Base-by-base conservation (phyloP, 75 land plant species). In the Pseudotsuga menziesii region DNA sequence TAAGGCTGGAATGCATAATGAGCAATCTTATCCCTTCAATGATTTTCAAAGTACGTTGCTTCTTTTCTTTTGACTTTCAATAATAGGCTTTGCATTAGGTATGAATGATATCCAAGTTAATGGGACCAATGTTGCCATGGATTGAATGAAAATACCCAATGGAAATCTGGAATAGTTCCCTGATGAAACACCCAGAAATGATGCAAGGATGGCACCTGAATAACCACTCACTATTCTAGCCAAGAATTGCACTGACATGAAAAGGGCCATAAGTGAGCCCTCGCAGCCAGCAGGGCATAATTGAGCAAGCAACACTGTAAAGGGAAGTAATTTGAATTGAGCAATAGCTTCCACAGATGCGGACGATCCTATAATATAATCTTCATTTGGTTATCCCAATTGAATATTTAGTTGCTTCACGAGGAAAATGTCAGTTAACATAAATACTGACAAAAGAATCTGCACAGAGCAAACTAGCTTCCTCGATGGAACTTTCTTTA, bases 341-440 rank as follows among this genome's bases (percentile, higher is more conserved):
- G 89, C 91, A 70, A 90, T 56, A n/a, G 91, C 92, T 79, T 94
- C 98, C 27, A 90, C 94, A 36, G 92, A 74, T 8, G 95, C 91
- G n/a, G 98, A 90, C 12, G 90, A 79, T 27, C 92, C 94, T 20
- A 92, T 83, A 22, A 88, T 86, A 78, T 80, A 89, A 11, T 81
- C 26, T n/a, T 87, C 87, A 75, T 94, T 94, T 22, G 98, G 80
- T 15, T 92, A 84, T 0, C 98, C 98, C 35, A 90, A 12, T 62
- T n/a, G 75, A 16, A 87, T 32, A 78, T 94, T 92, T 19, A 90
- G 52, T 61, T 91, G 86, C 57, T 84, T 90, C 20, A 92, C 93
- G 4, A 90, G 78, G 62, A 89, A 14, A 17, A 92, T 74, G 72
- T 94, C 98, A 4, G 91, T 86, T 5, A 92, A 85, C 80, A 94